Percentiles rank a stretch among this genome's conserved stretches.
These are phyloP conservation scores for Malus hybrid DNA, from an alignment of 331 rosid species.

Conservation along the genomic window DNA sequence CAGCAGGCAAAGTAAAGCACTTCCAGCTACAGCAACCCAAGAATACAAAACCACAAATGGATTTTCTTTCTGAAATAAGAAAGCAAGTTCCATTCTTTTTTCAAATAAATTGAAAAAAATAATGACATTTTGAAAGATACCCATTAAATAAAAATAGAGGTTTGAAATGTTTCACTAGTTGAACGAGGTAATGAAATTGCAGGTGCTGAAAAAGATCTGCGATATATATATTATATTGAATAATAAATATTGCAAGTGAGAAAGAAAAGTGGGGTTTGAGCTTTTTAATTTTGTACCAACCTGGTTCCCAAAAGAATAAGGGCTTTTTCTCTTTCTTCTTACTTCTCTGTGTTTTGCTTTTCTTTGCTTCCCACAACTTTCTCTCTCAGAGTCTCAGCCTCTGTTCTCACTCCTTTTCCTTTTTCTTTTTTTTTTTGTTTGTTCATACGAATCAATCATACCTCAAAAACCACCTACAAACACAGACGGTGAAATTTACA, in stretches of 20 bases:
- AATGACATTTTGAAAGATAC: constrained; percentile 21
- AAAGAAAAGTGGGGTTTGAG: constrained; percentile 39
- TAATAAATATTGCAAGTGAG: constrained; percentile 21
- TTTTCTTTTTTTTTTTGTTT: constrained; percentile 21
- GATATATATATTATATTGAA: background rate
- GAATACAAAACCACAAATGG: constrained; percentile 32
- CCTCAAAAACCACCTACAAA: constrained; percentile 13
- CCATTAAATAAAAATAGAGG: constrained; percentile 29
- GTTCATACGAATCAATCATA: constrained; percentile 10
- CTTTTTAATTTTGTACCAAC: constrained; percentile 32
- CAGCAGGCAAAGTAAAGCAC: constrained; percentile 56
- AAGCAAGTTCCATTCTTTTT: constrained; percentile 9
- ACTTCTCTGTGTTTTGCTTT: constrained; percentile 16
- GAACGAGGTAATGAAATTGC: constrained; percentile 25
- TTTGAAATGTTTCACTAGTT: constrained; percentile 18
- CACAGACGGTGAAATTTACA: background rate
- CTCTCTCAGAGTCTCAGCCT: background rate
- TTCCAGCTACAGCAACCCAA: constrained; percentile 40
- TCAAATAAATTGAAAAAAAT: constrained; percentile 11
- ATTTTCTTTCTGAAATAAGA: background rate
- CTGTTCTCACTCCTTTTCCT: background rate
- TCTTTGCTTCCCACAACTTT: constrained; percentile 52
- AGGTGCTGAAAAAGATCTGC: constrained; percentile 12
- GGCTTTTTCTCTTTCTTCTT: too few species aligned
- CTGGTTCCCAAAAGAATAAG: constrained; percentile 33